These are phyloP conservation scores for Microsporum ferrugineum DNA, from an alignment of 2,329 filamentous ascomycete genomes.

Conservation along the genomic window DNA sequence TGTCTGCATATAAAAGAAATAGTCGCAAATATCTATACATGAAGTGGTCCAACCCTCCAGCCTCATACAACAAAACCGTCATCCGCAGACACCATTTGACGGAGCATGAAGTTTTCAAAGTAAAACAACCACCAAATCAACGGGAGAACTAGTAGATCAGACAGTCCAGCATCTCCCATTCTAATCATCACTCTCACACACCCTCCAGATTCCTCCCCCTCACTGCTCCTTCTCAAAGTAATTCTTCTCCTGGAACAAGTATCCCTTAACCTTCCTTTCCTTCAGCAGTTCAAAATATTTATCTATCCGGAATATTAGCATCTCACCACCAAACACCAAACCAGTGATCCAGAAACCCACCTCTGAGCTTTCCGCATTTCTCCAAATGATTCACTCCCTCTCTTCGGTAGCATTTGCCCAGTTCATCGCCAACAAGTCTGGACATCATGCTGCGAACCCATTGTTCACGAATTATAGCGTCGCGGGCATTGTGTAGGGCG, in stretches of 20 bases:
- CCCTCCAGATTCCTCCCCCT: not conserved
- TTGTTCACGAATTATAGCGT: slow-evolving; percentile 55
- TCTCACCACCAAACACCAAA: not conserved
- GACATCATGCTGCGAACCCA: slow-evolving; percentile 62
- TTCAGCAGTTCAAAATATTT: slow-evolving; percentile 54
- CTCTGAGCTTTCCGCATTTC: slow-evolving; percentile 55
- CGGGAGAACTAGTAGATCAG: not conserved
- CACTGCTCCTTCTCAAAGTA: slow-evolving; percentile 37
- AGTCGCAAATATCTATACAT: slow-evolving; percentile 1
- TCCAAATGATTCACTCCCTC: slow-evolving; percentile 58
- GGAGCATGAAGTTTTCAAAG: not conserved
- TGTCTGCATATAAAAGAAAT: not conserved
- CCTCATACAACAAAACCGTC: not conserved
- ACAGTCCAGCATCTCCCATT: not conserved
- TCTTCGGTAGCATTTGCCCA: slow-evolving; percentile 55
- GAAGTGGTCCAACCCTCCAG: not conserved
- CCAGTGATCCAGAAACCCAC: slow-evolving; percentile 27
- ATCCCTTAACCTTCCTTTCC: slow-evolving; percentile 52
- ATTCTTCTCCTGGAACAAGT: slow-evolving; percentile 54
- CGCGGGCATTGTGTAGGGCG: slow-evolving; percentile 52
- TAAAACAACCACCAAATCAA: not conserved
- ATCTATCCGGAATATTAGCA: slow-evolving; percentile 35
- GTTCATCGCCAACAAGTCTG: slow-evolving; percentile 52
- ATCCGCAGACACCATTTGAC: not conserved
- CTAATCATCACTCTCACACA: not conserved